phyloP scores from a whole-genome alignment of 495 filamentous ascomycete species.

The Aspergillus sparsus region DNA sequence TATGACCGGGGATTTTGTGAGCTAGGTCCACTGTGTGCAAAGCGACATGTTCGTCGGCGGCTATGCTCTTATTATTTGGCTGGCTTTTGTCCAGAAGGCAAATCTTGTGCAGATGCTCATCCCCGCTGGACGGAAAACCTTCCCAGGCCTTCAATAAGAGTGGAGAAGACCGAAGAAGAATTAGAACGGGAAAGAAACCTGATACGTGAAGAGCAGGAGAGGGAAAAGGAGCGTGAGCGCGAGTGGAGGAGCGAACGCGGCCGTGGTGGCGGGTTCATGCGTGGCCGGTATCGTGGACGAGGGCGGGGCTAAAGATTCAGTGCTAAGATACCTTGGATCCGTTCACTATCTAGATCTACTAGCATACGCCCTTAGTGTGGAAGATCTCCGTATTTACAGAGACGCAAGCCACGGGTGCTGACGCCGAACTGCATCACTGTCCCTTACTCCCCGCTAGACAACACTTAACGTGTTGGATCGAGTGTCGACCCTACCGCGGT shows the following conservation, averaged over 20 bases:
- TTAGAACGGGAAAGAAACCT: constrained; percentile 57
- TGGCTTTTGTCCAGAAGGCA: constrained; percentile 91
- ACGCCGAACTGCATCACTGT: neutral
- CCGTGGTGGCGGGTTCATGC: constrained; percentile 50
- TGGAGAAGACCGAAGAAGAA: constrained; percentile 63
- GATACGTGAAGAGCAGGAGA: constrained; percentile 55
- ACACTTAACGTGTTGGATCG: no score
- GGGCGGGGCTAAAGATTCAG: constrained; percentile 41
- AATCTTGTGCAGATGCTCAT: constrained; percentile 77
- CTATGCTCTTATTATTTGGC: constrained; percentile 86
- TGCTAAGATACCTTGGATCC: neutral
- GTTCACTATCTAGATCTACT: neutral
- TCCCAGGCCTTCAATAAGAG: constrained; percentile 66
- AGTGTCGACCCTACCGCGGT: no score
- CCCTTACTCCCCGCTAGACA: no score
- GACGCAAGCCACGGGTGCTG: neutral
- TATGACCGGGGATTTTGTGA: constrained; percentile 97
- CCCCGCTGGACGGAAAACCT: constrained; percentile 73
- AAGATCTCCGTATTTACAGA: constrained; percentile 3
- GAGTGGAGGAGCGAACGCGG: constrained; percentile 53
- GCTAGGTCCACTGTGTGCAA: constrained; percentile 79
- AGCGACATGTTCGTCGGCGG: constrained; percentile 75
- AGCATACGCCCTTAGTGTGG: neutral
- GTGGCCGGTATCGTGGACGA: constrained; percentile 50
- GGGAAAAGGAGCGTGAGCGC: constrained; percentile 51